phyloP scores from a whole-genome alignment of 1,284 basidiomycete genomes.

The Irpex sp. region DNA sequence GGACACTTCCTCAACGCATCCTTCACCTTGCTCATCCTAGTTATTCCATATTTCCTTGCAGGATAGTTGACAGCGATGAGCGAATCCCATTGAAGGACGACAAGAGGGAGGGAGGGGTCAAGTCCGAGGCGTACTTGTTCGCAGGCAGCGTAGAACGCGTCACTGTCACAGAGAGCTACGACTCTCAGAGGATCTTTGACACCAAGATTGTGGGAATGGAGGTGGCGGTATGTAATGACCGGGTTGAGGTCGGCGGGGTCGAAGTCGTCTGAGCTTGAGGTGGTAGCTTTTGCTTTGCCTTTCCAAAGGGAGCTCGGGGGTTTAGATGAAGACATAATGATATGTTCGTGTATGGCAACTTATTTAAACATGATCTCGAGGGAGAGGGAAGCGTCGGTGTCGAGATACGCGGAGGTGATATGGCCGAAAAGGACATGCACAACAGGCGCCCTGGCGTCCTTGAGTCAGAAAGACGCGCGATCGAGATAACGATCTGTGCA shows the following conservation, averaged over 20 bases:
- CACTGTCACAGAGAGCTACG: constrained; percentile 90
- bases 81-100: constrained; percentile 90
- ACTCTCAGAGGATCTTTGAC: constrained; percentile 69
- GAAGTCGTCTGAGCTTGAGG: constrained; percentile 17
- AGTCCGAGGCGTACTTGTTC: constrained; percentile 82
- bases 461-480: background rate
- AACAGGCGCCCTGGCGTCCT: background rate
- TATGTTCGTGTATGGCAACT: background rate
- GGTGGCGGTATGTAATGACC: constrained; percentile 69
- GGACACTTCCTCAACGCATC: constrained; percentile 89
- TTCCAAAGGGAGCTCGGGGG: constrained; percentile 30
- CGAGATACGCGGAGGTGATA: background rate
- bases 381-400: background rate
- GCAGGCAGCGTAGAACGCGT: constrained; percentile 91
- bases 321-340: constrained; percentile 4
- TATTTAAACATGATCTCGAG: background rate
- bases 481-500: background rate
- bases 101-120: constrained; percentile 74
- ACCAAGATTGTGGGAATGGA: constrained; percentile 61
- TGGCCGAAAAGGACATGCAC: background rate
- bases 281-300: constrained; percentile 47
- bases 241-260: constrained; percentile 58
- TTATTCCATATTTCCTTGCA: constrained; percentile 88
- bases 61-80: constrained; percentile 96
- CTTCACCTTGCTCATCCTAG: constrained; percentile 73